phyloP scores from a whole-genome alignment of 192 early-diverging fungal species.

The Phycomyces nitens region DNA sequence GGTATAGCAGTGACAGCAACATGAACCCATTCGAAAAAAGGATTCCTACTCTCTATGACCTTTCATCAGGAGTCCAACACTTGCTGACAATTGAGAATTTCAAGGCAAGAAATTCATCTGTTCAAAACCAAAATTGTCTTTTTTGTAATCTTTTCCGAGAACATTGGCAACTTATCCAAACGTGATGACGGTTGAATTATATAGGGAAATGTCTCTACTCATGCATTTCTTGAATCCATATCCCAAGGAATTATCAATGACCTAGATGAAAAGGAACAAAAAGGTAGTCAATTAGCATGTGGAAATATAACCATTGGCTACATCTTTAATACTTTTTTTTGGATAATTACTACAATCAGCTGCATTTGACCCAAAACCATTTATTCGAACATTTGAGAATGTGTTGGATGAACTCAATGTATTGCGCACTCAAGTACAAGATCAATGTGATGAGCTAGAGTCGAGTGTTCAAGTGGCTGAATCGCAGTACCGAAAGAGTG shows the following conservation, averaged over 20 bases:
- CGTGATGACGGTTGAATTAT: not conserved
- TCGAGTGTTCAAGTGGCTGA: constrained; percentile 73
- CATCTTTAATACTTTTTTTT: not conserved
- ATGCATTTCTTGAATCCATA: constrained; percentile 50
- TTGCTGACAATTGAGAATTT: constrained; percentile 45
- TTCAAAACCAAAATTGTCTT: not conserved
- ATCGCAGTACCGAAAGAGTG: constrained; percentile 65
- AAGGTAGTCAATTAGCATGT: not conserved
- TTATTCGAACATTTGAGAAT: constrained; percentile 88
- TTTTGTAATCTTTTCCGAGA: not conserved
- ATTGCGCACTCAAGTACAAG: constrained; percentile 70
- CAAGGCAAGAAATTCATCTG: constrained; percentile 27
- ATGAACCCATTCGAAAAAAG: constrained; percentile 13
- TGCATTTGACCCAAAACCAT: constrained; percentile 87
- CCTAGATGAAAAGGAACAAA: constrained; percentile 3
- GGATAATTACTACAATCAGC: not conserved
- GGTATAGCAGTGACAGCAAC: not conserved
- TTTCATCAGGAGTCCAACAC: constrained; percentile 40
- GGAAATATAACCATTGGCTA: not conserved
- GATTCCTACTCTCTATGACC: constrained; percentile 37
- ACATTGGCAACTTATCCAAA: not conserved
- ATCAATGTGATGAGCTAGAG: constrained; percentile 84
- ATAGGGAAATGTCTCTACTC: constrained; percentile 50
- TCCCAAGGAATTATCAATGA: constrained; percentile 6
- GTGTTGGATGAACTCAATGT: constrained; percentile 79